Conservation (phyloP, 2,329 filamentous ascomycete genomes). For the Aspergillus neoniger region DNA sequence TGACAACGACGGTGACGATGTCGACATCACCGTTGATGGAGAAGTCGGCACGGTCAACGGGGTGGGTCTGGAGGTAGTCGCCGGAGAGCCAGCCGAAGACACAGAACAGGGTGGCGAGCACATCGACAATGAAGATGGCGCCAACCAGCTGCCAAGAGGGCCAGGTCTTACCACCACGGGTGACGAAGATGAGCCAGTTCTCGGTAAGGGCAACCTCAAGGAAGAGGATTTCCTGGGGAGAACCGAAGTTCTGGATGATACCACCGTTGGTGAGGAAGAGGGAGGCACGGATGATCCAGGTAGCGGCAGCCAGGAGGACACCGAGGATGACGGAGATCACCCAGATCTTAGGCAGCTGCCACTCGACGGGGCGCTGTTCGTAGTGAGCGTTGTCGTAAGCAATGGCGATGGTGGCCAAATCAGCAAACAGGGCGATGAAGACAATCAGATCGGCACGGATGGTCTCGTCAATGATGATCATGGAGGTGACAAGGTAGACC, state of each 20-base stretch:
- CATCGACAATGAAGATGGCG: constrained; percentile 72
- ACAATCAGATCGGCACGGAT: constrained; percentile 72
- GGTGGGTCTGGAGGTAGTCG: constrained; percentile 35
- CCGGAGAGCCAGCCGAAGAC: constrained; percentile 74
- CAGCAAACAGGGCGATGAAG: constrained; percentile 77
- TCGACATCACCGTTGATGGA: constrained; percentile 57
- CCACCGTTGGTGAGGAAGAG: constrained; percentile 70
- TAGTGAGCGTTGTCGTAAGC: constrained; percentile 79
- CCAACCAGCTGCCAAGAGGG: constrained; percentile 73
- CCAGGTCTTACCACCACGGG: constrained; percentile 75
- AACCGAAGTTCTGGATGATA: constrained; percentile 73
- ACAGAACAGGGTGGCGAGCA: constrained; percentile 71
- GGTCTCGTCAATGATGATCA: constrained; percentile 79
- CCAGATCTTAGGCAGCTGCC: constrained; percentile 82
- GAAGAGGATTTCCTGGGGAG: constrained; percentile 79
- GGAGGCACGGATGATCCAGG: constrained; percentile 72
- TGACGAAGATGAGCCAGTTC: constrained; percentile 98
- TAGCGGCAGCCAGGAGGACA: constrained; percentile 66
- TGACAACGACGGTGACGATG: constrained; percentile 57
- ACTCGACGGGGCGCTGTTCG: constrained; percentile 73
- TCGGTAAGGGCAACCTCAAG: constrained; percentile 87
- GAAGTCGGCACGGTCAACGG: constrained; percentile 32
- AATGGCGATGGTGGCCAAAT: constrained; percentile 76
- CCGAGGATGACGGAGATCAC: constrained; percentile 64
- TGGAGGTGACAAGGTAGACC: constrained; percentile 74